Base-by-base conservation (phyloP, 495 filamentous ascomycete genomes). In the Eremomyces bilateralis region DNA sequence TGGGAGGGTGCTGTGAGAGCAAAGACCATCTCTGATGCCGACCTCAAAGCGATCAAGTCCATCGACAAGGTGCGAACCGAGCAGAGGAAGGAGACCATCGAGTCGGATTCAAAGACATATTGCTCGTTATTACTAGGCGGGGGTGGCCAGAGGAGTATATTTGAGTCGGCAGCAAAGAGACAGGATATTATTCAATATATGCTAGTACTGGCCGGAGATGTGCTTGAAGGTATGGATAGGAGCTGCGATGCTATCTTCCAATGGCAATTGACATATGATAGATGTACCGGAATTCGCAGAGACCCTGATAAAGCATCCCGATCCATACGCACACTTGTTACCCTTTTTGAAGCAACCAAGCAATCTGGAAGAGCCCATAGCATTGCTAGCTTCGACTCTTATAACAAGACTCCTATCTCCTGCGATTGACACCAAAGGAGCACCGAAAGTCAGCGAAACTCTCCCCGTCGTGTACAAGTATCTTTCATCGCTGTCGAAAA, bases 1-100 rank as follows among this genome's bases (percentile, higher is more conserved):
- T 99, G 88, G 88, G 90, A 95, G 53, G 88, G 88, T 41, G 84
- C 90, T 46, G 81, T 90, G 44, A 76, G 88, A 53, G 80, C 80
- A 48, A 78, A 80, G 44, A 85, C 80, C 49, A 80, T 99, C 58
- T 91, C 82, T 33, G 88, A 94, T 42, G 73, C 77, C 35, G 82
- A 99, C 51, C 65, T 94, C 46, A 83, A 77, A 61, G 84, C 80
- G 64, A 95, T 99, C 61, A 84, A 88, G 57, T 80, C 88, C 33
- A 80, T 94, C 44, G 90, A 95, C 54, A 97, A 94, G 59, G 82
- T 88, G 42, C 76, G 81, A 44, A 82, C 78, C 48, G 78, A 82
- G 34, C 80, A 88, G 51, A 71, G 84, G 48, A 71, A 70, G 47
- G 67, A 83, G 45, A 75, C 72, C 20, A 69, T 95, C 39, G 80